Conservation (phyloP, 805 yeast species). For the Starmerella riodocensis region DNA sequence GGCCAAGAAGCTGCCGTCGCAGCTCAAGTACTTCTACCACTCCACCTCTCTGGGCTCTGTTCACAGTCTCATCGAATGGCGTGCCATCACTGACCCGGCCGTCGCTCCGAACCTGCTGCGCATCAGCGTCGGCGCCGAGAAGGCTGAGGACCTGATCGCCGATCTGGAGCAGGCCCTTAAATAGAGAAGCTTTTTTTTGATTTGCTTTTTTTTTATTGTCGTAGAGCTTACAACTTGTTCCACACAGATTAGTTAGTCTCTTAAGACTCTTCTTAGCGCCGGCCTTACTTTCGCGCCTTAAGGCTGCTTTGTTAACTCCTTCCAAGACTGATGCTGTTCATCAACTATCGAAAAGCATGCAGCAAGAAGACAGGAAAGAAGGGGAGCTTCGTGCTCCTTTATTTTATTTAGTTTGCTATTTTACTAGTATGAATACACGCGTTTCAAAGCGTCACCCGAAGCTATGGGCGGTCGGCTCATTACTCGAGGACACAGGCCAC, state of each 20-base stretch:
- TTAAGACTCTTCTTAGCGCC: too few species aligned
- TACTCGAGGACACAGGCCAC: not conserved
- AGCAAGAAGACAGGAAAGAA: too few species aligned
- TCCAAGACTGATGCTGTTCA: too few species aligned
- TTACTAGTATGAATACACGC: too few species aligned
- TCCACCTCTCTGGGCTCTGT: constrained; percentile 91
- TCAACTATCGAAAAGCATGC: too few species aligned
- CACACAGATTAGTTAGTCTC: too few species aligned
- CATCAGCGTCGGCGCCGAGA: constrained; percentile 70
- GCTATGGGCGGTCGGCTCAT: too few species aligned
- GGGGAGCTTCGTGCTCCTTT: too few species aligned
- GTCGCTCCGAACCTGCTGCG: constrained; percentile 51
- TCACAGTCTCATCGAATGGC: constrained; percentile 84
- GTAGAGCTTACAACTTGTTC: too few species aligned
- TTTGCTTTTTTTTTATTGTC: too few species aligned
- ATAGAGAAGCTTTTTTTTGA: constrained; percentile 2
- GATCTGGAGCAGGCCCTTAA: constrained; percentile 54
- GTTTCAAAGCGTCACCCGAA: too few species aligned
- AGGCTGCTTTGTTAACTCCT: not conserved
- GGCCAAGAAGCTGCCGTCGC: constrained; percentile 34
- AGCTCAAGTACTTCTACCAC: constrained; percentile 47
- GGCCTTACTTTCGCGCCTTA: not conserved
- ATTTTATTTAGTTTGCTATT: not conserved
- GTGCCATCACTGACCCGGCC: constrained; percentile 54
- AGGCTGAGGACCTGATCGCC: constrained; percentile 56